Evolutionary conservation across 2,329 filamentous ascomycete species (phyloP), one percentile per base, ranked within the genome.

Genomic region (Lecanicillium sp.): DNA sequence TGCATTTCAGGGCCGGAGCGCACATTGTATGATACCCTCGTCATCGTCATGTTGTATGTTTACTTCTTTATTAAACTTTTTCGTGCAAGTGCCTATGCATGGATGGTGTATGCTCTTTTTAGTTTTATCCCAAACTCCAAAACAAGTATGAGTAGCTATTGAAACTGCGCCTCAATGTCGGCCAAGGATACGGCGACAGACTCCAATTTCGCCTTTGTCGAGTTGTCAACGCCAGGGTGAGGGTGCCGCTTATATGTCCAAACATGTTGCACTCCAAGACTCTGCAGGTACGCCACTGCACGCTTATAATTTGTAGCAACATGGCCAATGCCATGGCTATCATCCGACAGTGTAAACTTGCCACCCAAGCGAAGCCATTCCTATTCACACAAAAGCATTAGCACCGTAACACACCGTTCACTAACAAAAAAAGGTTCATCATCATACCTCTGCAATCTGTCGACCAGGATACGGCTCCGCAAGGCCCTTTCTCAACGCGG

Each of bases 301-400:
- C 74, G 75, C 33, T 58, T 55, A 63, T 92, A 96, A 56, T 94
- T 90, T 36, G 86, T 80, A n/a, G 80, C 87, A 5, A 98, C 73
- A 56, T 98, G 90, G 3, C 75, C 83, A 42, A 87, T 74, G 29
- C 85, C 85, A 64, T 98, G 92, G 58, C 88, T 95, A 62, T 98
- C 92, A 58, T 98, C 92, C 6, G 86, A 95, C 50, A 98, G 72
- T 38, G 87, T 94, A 60, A 96, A 94, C 43, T 75, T 76, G 17
- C 92, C 89, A 17, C 81, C 81, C 51, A 85, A 70, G 7, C 62
- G 62, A 38, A 88, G 54, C 67, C 87, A 94, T 56, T 78, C 76
- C 82, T 85, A 45, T n/a, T n/a, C n/a, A n/a, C 11, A 38, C 6
- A 13, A 16, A 27, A 7, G 9, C 31, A 42, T 44, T 5, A 43